Percentiles rank a stretch among this genome's conserved stretches.
Conservation (phyloP, 1,284 basidiomycete genomes). For the Tylopilus orsonianus region DNA sequence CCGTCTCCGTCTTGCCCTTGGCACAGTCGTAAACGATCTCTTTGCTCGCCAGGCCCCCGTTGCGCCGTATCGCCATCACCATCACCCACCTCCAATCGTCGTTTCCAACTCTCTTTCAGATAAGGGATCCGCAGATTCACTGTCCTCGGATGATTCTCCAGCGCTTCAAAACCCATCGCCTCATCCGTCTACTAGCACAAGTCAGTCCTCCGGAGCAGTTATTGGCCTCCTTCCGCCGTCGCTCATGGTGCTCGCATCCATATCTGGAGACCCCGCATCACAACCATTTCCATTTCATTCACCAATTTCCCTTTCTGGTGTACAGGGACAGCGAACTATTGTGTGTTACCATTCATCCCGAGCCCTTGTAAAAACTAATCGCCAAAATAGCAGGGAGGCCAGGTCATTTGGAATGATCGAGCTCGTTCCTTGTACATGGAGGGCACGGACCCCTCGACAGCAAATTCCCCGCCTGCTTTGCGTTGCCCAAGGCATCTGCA, state of each 20-base stretch:
- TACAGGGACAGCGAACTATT: constrained; percentile 13
- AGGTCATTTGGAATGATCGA: constrained; percentile 40
- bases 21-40: constrained; percentile 73
- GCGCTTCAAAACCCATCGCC: constrained; percentile 24
- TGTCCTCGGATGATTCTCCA: constrained; percentile 27
- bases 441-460: constrained; percentile 60
- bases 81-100: constrained; percentile 35
- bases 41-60: constrained; percentile 69
- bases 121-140: constrained; percentile 21
- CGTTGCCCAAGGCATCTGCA: constrained; percentile 73
- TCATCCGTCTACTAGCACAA: constrained; percentile 29
- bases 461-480: constrained; percentile 60
- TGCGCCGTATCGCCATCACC: constrained; percentile 48
- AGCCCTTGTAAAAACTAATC: background rate
- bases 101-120: constrained; percentile 29
- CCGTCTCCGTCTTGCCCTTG: constrained; percentile 66
- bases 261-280: constrained; percentile 31
- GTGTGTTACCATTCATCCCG: constrained; percentile 15
- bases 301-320: constrained; percentile 1
- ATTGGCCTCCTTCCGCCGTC: constrained; percentile 36
- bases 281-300: constrained; percentile 11
- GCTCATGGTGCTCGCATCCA: constrained; percentile 37
- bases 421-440: constrained; percentile 53
- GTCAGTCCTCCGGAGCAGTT: constrained; percentile 22
- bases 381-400: constrained; percentile 16